A percentile compares a stretch with the other conserved stretches of the same genome.
phyloP scores from a whole-genome alignment of 2,329 filamentous ascomycete genomes.

The Paramyrothecium roridum region DNA sequence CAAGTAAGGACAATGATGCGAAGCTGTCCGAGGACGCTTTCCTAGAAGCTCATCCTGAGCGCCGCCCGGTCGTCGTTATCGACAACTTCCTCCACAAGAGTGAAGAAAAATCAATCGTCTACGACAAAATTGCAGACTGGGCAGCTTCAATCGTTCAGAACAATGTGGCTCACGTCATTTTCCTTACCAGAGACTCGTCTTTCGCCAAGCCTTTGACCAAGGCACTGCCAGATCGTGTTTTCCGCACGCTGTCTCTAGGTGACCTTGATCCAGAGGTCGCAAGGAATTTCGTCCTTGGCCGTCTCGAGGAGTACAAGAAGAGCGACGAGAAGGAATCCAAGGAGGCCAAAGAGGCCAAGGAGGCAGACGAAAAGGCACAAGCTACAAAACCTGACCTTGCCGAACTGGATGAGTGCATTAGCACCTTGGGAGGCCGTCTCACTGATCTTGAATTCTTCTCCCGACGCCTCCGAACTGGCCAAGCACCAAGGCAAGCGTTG shows the following conservation, averaged over 20 bases:
- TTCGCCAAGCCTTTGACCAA: conserved; percentile 86
- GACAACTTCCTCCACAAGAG: conserved; percentile 88
- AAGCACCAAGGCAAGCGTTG: conserved; percentile 77
- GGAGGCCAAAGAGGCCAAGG: conserved; percentile 20
- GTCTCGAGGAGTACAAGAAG: conserved; percentile 56
- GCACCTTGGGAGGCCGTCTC: conserved; percentile 81
- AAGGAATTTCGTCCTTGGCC: conserved; percentile 84
- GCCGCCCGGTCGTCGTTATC: conserved; percentile 78
- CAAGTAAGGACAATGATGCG: conserved; percentile 71
- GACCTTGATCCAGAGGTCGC: conserved; percentile 85
- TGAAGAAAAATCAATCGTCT: conserved; percentile 60
- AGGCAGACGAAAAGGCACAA: conserved; percentile 16
- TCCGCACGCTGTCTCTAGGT: conserved; percentile 79
- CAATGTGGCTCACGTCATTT: conserved; percentile 91
- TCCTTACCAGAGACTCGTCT: conserved; percentile 85
- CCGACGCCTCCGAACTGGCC: conserved; percentile 83
- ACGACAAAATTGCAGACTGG: conserved; percentile 85
- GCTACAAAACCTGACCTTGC: conserved; percentile 44
- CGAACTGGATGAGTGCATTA: conserved; percentile 79
- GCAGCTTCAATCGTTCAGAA: conserved; percentile 80
- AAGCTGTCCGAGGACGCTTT: conserved; percentile 79
- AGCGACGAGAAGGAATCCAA: conserved; percentile 23
- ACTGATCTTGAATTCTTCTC: conserved; percentile 93
- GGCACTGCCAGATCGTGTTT: conserved; percentile 85
- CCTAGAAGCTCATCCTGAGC: conserved; percentile 84